These are phyloP conservation scores for Hysterium pulicare DNA, from an alignment of 2,329 filamentous ascomycete species.

Conservation along the genomic window DNA sequence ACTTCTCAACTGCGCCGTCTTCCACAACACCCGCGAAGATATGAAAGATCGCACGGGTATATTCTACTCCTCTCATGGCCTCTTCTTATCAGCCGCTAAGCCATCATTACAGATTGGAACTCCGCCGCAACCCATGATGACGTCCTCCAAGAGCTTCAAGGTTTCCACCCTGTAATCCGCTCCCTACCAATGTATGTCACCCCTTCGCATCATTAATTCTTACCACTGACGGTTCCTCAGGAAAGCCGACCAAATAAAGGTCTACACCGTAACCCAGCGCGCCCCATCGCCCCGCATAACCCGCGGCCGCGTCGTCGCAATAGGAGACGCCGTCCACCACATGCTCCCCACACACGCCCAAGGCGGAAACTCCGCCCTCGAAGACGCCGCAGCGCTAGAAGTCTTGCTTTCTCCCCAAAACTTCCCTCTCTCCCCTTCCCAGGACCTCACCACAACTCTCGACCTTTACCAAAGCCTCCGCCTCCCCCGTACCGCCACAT, in stretches of 20 bases:
- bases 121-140: constrained; percentile 3
- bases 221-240: no score
- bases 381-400: constrained; percentile 14
- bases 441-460: constrained; percentile 5
- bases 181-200: no score
- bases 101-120: no score
- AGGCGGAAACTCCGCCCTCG: constrained; percentile 10
- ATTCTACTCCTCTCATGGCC: no score
- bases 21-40: constrained; percentile 15
- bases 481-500: constrained; percentile 12
- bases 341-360: constrained; percentile 16
- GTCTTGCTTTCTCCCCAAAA: constrained; percentile 9
- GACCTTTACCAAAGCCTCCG: constrained; percentile 8
- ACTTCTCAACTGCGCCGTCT: constrained; percentile 14
- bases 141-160: no score
- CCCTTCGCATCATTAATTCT: no score
- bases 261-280: constrained; percentile 14
- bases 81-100: constrained; percentile 5
- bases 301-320: constrained; percentile 6
- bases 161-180: no score
- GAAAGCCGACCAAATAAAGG: constrained; percentile 8
- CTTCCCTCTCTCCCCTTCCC: neutral
- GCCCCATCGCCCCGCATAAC: constrained; percentile 5
- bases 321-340: constrained; percentile 13
- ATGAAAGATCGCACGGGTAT: no score